Conservation (phyloP, 1,284 basidiomycete species). For the Pyrrhoderma noxium region DNA sequence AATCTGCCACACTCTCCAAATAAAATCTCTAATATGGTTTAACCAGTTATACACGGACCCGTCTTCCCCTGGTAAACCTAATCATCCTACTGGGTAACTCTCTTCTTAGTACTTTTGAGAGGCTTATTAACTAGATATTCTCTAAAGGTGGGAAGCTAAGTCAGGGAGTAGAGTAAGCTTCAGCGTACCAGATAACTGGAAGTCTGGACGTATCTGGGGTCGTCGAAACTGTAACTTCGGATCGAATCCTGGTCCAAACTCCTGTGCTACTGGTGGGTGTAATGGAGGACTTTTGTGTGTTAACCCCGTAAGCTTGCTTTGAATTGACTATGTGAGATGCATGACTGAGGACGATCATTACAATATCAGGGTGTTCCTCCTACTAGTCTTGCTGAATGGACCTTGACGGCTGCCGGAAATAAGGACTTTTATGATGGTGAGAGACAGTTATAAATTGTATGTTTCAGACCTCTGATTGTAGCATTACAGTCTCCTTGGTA, state of each 20-base stretch:
- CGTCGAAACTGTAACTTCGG: slow-evolving; percentile 43
- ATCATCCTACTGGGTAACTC: slow-evolving; percentile 17
- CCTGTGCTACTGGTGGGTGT: slow-evolving; percentile 39
- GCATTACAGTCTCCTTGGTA: slow-evolving; percentile 49
- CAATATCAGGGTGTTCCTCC: slow-evolving; percentile 45
- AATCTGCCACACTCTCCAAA: neutral
- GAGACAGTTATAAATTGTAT: no score
- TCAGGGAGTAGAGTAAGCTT: slow-evolving; percentile 20
- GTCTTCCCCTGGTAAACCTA: slow-evolving; percentile 19
- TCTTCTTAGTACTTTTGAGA: neutral
- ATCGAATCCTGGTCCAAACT: slow-evolving; percentile 30
- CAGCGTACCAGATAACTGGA: slow-evolving; percentile 26
- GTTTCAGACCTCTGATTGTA: slow-evolving; percentile 34
- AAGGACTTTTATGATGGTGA: slow-evolving; percentile 38
- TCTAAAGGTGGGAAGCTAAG: slow-evolving; percentile 23
- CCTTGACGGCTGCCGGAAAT: slow-evolving; percentile 32
- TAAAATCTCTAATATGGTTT: neutral
- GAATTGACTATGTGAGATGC: no score
- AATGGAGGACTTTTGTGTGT: slow-evolving; percentile 41
- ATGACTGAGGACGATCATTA: no score
- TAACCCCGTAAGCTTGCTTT: neutral
- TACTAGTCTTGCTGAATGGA: slow-evolving; percentile 52
- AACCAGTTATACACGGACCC: slow-evolving; percentile 20
- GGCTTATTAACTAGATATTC: neutral
- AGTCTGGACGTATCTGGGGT: slow-evolving; percentile 33